Evolutionary conservation across 139 green algal genomes (phyloP).

Genomic region (Pleodorina starrii): DNA sequence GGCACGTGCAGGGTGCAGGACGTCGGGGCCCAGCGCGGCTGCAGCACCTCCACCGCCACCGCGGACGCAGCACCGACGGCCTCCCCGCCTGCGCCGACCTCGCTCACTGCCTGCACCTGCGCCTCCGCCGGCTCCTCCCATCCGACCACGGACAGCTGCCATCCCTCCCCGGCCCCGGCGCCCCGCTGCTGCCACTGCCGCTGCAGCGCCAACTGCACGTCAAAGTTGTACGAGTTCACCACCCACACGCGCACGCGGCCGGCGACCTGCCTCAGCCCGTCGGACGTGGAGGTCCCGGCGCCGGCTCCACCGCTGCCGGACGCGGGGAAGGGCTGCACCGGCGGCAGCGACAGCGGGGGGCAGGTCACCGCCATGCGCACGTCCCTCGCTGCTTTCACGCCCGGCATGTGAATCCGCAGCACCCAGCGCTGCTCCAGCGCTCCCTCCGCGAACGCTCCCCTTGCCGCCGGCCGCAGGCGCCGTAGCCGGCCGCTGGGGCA

Average conservation of each 20-base stretch:
- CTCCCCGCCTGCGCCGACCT: not conserved
- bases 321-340: not conserved
- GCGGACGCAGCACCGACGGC: not conserved
- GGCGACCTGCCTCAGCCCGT: too few species aligned
- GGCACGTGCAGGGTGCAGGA: not conserved
- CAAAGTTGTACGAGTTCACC: conserved; percentile 4
- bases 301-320: not conserved
- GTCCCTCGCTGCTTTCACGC: not conserved
- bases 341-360: not conserved
- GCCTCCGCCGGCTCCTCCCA: not conserved
- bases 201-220: conserved; percentile 5
- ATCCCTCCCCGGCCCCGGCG: not conserved
- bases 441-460: not conserved
- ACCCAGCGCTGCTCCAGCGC: not conserved
- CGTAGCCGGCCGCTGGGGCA: not conserved
- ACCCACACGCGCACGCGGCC: conserved; percentile 25
- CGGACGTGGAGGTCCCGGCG: not conserved
- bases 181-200: not conserved
- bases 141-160: not conserved
- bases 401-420: conserved; percentile 22
- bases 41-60: conserved; percentile 17
- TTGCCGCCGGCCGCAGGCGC: not conserved
- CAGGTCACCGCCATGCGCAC: conserved; percentile 14
- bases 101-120: not conserved
- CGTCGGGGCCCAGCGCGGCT: not conserved